phyloP scores from a whole-genome alignment of 2,329 filamentous ascomycete species.

The Annulohypoxylon truncatum region DNA sequence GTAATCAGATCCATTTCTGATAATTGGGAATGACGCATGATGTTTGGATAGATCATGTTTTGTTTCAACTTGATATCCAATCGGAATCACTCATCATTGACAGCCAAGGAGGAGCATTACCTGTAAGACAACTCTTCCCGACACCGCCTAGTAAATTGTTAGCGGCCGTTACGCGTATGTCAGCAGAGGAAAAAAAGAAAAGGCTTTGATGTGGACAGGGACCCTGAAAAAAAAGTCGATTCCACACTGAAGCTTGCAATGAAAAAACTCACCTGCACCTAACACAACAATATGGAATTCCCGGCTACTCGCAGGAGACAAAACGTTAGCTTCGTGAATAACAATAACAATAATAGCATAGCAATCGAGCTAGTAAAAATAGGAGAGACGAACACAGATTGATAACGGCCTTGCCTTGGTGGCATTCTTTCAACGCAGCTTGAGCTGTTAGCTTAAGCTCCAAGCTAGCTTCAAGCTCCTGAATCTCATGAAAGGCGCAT shows the following conservation, averaged over 20 bases:
- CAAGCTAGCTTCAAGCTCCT: conserved; percentile 36
- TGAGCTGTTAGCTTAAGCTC: conserved; percentile 30
- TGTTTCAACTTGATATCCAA: conserved; percentile 30
- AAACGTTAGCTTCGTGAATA: conserved; percentile 43
- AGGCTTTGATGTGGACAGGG: conserved; percentile 26
- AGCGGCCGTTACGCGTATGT: conserved; percentile 39
- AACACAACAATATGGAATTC: conserved; percentile 87
- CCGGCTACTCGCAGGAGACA: conserved; percentile 61
- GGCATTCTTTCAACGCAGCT: conserved; percentile 44
- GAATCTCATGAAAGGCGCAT: conserved; percentile 37
- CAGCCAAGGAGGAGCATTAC: conserved; percentile 59
- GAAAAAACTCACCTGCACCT: conserved; percentile 72
- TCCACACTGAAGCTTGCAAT: conserved; percentile 11
- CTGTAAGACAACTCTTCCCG: conserved; percentile 91
- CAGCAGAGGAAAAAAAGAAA: conserved; percentile 8
- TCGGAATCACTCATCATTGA: conserved; percentile 30
- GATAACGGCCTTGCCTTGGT: conserved; percentile 46
- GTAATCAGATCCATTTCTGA: conserved; percentile 15
- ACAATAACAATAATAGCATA: conserved; percentile 12
- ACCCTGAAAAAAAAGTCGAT: conserved; percentile 11
- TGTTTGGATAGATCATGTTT: conserved; percentile 29
- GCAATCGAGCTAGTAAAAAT: not conserved
- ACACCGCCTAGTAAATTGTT: conserved; percentile 74
- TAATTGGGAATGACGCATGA: conserved; percentile 22
- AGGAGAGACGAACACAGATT: conserved; percentile 49